These are phyloP conservation scores for Penicillium samsonianum DNA, from an alignment of 495 filamentous ascomycete genomes.

Conservation along the genomic window DNA sequence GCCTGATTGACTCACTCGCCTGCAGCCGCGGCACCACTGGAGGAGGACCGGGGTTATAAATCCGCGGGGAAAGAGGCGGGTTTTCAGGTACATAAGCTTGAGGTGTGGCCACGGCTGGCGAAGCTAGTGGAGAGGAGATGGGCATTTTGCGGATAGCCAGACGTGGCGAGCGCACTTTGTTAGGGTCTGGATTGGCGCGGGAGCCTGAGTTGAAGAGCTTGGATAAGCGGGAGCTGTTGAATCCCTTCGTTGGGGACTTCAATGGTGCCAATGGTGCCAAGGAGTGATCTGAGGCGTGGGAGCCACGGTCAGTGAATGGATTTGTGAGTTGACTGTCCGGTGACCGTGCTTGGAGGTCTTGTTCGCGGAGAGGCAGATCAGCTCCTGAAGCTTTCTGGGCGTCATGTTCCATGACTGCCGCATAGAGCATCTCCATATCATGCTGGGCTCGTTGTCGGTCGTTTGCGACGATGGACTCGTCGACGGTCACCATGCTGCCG, in stretches of 20 bases:
- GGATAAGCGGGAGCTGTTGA: conserved; percentile 40
- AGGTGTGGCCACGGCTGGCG: conserved; percentile 43
- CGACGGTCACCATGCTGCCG: conserved; percentile 63
- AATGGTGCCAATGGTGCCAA: conserved; percentile 19
- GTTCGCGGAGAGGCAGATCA: conserved; percentile 21
- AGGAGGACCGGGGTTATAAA: conserved; percentile 59
- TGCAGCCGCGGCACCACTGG: conserved; percentile 40
- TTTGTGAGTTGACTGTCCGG: conserved; percentile 42
- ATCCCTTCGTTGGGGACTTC: conserved; percentile 32
- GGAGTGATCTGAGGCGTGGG: conserved; percentile 20
- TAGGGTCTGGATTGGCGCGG: conserved; percentile 55
- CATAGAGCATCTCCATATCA: conserved; percentile 88
- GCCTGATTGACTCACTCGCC: conserved; percentile 21
- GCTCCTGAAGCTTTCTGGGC: conserved; percentile 57
- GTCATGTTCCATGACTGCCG: conserved; percentile 87
- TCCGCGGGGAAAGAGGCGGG: conserved; percentile 57
- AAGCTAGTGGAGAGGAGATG: conserved; percentile 60
- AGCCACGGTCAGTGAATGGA: conserved; percentile 40
- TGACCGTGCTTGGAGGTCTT: conserved; percentile 31
- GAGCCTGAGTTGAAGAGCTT: conserved; percentile 56
- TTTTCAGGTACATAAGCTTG: conserved; percentile 50
- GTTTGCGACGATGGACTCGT: conserved; percentile 69
- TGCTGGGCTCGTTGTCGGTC: conserved; percentile 72
- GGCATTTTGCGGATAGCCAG: conserved; percentile 54
- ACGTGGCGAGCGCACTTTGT: conserved; percentile 53